Conservation (phyloP, 176 grass and related monocot genomes). For the Pontederia paniculata region DNA sequence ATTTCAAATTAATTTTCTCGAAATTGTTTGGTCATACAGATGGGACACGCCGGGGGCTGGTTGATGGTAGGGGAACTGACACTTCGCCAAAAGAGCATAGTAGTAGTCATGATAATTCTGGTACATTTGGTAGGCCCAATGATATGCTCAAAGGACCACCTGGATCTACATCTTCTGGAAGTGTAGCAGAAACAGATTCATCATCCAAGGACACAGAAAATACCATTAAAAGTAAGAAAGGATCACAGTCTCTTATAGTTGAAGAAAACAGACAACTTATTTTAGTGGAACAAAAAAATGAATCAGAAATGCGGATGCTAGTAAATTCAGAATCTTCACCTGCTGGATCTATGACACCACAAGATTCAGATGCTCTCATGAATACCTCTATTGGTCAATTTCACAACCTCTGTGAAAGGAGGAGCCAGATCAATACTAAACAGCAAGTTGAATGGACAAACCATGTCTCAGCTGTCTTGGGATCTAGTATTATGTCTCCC, state of each 20-base stretch:
- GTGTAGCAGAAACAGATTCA: constrained; percentile 57
- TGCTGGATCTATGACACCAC: constrained; percentile 21
- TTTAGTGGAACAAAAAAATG: not conserved
- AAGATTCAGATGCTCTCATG: constrained; percentile 27
- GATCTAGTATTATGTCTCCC: constrained; percentile 23
- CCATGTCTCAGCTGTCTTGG: constrained; percentile 32
- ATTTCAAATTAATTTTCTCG: constrained; percentile 17
- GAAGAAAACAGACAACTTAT: not conserved
- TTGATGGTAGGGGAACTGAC: constrained; percentile 67
- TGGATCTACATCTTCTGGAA: constrained; percentile 58
- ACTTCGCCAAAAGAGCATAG: constrained; percentile 53
- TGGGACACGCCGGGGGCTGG: constrained; percentile 36
- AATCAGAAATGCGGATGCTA: constrained; percentile 25
- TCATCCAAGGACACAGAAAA: constrained; percentile 52
- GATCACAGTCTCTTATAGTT: constrained; percentile 20
- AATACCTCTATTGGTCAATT: constrained; percentile 26
- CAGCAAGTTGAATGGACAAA: constrained; percentile 29
- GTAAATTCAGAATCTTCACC: constrained; percentile 13
- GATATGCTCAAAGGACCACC: constrained; percentile 32
- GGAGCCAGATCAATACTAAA: constrained; percentile 32
- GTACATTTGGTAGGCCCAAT: constrained; percentile 41
- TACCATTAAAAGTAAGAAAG: constrained; percentile 41
- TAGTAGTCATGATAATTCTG: constrained; percentile 53
- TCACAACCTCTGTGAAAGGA: constrained; percentile 19
- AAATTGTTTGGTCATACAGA: constrained; percentile 39